Conservation (phyloP, 805 yeast species). For the Pichia eremophila region DNA sequence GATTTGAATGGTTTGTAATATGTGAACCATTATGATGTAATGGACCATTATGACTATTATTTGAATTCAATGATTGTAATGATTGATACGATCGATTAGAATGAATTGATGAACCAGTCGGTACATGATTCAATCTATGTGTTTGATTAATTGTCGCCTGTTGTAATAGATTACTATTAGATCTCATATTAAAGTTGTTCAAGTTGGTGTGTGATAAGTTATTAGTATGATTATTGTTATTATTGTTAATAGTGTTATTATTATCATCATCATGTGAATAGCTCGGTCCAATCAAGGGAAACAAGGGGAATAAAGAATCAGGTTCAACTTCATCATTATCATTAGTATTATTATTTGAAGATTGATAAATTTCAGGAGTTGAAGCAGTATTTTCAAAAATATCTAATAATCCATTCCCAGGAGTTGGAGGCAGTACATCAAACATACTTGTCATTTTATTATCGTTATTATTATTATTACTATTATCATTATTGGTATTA, state of each 20-base stretch:
- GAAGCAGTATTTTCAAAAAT: constrained; percentile 17
- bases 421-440: constrained; percentile 16
- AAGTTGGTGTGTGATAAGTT: constrained; percentile 17
- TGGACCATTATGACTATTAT: constrained; percentile 15
- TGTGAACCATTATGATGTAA: constrained; percentile 9
- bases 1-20: not conserved
- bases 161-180: not conserved
- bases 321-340: constrained; percentile 17
- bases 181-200: constrained; percentile 10
- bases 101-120: constrained; percentile 24
- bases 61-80: constrained; percentile 1
- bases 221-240: not conserved
- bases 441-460: constrained; percentile 2
- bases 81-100: constrained; percentile 14
- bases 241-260: not conserved
- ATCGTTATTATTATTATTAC: not conserved
- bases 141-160: constrained; percentile 7
- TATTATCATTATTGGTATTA: not conserved
- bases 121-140: constrained; percentile 10
- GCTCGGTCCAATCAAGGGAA: constrained; percentile 26
- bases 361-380: not conserved
- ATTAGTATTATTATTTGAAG: constrained; percentile 10
- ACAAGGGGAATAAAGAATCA: constrained; percentile 25
- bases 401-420: constrained; percentile 26
- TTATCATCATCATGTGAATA: constrained; percentile 11